Evolutionary conservation across 306 rosid genomes (phyloP), one percentile per base, ranked within the genome.

Genomic region (Vicia sativa): DNA sequence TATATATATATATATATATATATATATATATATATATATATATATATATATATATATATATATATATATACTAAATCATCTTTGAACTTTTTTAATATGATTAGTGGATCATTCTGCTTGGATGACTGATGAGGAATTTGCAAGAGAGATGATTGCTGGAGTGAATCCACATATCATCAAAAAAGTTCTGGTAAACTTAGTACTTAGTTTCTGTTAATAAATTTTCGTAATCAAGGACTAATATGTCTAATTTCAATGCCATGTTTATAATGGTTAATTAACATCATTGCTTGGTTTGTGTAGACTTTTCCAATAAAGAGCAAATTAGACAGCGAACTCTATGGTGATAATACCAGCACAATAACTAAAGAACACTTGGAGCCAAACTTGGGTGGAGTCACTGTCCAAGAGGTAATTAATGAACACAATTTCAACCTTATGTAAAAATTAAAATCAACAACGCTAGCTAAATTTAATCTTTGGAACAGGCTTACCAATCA

Each of bases 51-150:
- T 21, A 21, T 21, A 21, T 21, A 21, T 21, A 15, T 49, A 42
- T 34, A 5, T 55, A n/a, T 56, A 7, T 10, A 37, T 39, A 26
- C n/a, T n/a, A n/a, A n/a, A n/a, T n/a, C n/a, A n/a, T n/a, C n/a
- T n/a, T 35, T 13, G 6, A 46, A 65, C 16, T 37, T 3, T 15
- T 57, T 70, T 62, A 9, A 50, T 59, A 81, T 68, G 71, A 65
- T 4, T 71, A 89, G 96, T 78, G 70, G 71, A 82, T 35, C 66
- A 58, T 16, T 65, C 80, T 45, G 96, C 81, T 31, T 89, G 96
- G 96, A 84, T 83, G 83, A 86, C 87, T 13, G 96, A 89, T 73
- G 92, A 83, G 73, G 92, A 89, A 71, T 89, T 89, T 71, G 88
- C 87, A 3, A 77, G 96, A 71, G 92, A 89, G 74, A 86, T 81